Evolutionary conservation across 192 early-diverging fungal species (phyloP), one percentile per base, ranked within the genome.

Genomic region (Umbelopsis sp.): DNA sequence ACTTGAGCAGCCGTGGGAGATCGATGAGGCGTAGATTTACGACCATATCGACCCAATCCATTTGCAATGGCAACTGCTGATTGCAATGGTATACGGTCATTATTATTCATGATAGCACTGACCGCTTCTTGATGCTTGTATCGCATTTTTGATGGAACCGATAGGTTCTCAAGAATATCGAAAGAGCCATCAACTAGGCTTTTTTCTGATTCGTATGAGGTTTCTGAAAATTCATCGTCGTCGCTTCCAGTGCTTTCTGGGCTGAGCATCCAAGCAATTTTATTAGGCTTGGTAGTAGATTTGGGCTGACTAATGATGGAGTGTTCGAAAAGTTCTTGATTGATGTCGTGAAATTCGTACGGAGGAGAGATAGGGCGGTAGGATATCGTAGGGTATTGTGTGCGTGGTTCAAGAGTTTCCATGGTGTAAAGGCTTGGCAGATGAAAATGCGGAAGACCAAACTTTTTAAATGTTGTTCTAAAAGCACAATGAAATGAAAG

Each of bases 161-260:
- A 62, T 20, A 62, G 38, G 38, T 11, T 8, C 34, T 62, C 56
- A 12, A 62, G 2, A 4, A 12, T 11, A 32, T 62, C 56, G 11
- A 62, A n/a, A 62, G 56, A 11, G 31, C 10, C 31, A 26, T 62
- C 56, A 12, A 20, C 7, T 4, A 62, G 12, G 34, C 56, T 62
- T 34, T 62, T 62, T 20, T 62, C 56, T 34, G 56, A 62, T 34
- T 62, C 56, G 12, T 26, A 62, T 34, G 56, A 62, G 31, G 56
- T n/a, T 62, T 62, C 56, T 29, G 56, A 62, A 31, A 62, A 62
- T n/a, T 62, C 56, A 31, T 62, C 56, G 26, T 59, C 54, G 26
- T 62, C 56, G 31, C 24, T 12, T 17, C 29, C 29, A 62, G 29
- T 36, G 17, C 29, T 62, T 12, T 62, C 56, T 62, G 56, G 56